Evolutionary conservation across 2,329 filamentous ascomycete genomes (phyloP), one percentile per base, ranked within the genome.

Genomic region (Sporothrix euskadiensis): DNA sequence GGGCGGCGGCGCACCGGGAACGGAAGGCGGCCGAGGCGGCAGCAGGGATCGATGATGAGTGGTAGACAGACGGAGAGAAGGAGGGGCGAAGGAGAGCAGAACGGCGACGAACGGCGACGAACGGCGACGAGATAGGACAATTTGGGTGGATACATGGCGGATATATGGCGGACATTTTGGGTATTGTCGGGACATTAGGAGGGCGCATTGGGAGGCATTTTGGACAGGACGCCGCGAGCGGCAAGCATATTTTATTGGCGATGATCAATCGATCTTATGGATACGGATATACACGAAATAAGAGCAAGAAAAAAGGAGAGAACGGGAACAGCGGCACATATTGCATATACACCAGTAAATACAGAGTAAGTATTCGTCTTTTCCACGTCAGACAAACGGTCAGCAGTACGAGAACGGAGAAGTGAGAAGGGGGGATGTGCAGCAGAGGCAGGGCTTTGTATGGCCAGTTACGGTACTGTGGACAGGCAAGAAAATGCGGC

Each of bases 1-100:
- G 88, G 88, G 81, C 84, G 19, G 83, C 84, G 32, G 79, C 80
- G 1, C 87, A 89, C 77, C 77, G 79, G 32, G 81, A 84, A 75
- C 75, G 77, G 54, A 76, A 75, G 72, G 44, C 39, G 26, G 75
- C 71, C 2, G 77, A 78, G 71, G 61, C 57, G 71, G 73, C 72
- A 3, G 59, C 39, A 5, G 77, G 77, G 0, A 70, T 78, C 19
- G 59, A 73, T 0, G 77, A 78, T 26, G 75, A 63, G 57, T 76
- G 66, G 47, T 78, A 72, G 66, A 35, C 39, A 35, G 35, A 35
- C 39, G 14, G 9, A n/a, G 41, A n/a, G 1, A n/a, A n/a, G 39
- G 2, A 12, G 22, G 12, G 32, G 10, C 5, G 12, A 16, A n/a
- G 6, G 1, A 26, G 54, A 1, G 3, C 0, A 10, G 41, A 30